Conservation (phyloP, 176 grass and related monocot species). For the Thalia dealbata region DNA sequence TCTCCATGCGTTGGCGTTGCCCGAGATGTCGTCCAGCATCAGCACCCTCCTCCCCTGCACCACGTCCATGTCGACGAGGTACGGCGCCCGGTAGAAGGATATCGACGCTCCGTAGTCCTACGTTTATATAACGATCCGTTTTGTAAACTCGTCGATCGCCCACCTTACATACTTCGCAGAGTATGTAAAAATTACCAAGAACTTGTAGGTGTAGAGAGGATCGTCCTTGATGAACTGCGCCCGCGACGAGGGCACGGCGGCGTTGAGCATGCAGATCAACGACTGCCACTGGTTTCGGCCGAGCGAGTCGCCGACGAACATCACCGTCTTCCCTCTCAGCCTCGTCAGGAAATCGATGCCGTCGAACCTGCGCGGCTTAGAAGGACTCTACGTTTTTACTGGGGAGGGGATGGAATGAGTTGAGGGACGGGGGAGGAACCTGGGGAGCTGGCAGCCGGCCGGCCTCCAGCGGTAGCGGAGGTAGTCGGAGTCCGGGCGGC, state of each 20-base stretch:
- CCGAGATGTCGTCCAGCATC: slow-evolving; percentile 54
- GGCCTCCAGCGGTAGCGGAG: slow-evolving; percentile 67
- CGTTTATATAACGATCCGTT: too few species aligned
- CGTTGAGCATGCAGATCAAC: slow-evolving; percentile 82
- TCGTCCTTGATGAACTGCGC: slow-evolving; percentile 50
- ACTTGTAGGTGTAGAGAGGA: slow-evolving; percentile 79
- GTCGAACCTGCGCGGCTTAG: slow-evolving; percentile 56
- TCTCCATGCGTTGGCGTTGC: slow-evolving; percentile 58
- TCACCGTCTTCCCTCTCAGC: slow-evolving; percentile 84
- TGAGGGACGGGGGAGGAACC: slow-evolving; percentile 5
- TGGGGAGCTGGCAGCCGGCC: slow-evolving; percentile 56
- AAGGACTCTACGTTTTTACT: too few species aligned
- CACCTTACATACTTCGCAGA: not conserved
- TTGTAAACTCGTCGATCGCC: not conserved
- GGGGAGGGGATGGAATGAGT: too few species aligned
- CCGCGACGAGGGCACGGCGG: slow-evolving; percentile 49
- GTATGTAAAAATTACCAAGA: slow-evolving; percentile 28
- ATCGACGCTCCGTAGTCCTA: slow-evolving; percentile 57
- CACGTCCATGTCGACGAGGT: slow-evolving; percentile 74
- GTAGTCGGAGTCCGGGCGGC: slow-evolving; percentile 73
- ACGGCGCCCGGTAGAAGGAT: slow-evolving; percentile 77
- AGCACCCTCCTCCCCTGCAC: slow-evolving; percentile 65
- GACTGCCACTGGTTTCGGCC: slow-evolving; percentile 90
- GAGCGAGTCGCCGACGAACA: slow-evolving; percentile 95
- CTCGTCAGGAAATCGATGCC: slow-evolving; percentile 55